Evolutionary conservation across 2,329 filamentous ascomycete genomes (phyloP), one percentile per base, ranked within the genome.

Genomic region (Aspergillus pseudonomiae): DNA sequence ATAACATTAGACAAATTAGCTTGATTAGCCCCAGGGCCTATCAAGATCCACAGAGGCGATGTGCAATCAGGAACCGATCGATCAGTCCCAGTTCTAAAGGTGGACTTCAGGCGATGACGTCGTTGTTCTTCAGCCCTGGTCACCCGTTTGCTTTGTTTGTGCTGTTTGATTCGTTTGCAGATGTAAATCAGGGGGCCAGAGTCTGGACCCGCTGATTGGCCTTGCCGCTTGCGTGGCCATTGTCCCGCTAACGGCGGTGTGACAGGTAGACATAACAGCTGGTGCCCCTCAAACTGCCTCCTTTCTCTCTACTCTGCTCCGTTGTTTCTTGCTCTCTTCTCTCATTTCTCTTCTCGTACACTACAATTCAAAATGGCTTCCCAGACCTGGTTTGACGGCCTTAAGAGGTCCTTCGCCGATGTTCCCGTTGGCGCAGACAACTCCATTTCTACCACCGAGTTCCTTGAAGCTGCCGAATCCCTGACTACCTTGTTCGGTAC

Each of bases 391-490:
- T 90, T 98, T 81, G 89, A 96, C 77, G 91, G 89, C 71, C 85
- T 96, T 80, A 91, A 91, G 83, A 86, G 86, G 77, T 94, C 91
- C 73, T 99, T 97, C 82, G 84, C 86, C 68, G 88, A 94, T 71
- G 94, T 98, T 60, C 89, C 91, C 16, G 80, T 97, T 72, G 87
- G 93, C 73, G 83, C 85, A 66, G 89, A 88, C 80, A 90, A 93
- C 82, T 91, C 89, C 65, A 89, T 98, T 74, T 82, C 88, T 60
- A 98, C 95, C 54, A 87, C 86, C 63, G 88, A 96, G 78, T 99
- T 98, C 81, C 90, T 98, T 68, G 91, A 96, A 69, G 95, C 95
- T 63, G 87, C 93, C 59, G 93, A 97, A 85, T 89, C 91, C 62
- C 82, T 98, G 78, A 91, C 91, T 59, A 91, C 88, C 66, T 88